Conservation (phyloP, 306 rosid genomes). For the Acacia acuminata region DNA sequence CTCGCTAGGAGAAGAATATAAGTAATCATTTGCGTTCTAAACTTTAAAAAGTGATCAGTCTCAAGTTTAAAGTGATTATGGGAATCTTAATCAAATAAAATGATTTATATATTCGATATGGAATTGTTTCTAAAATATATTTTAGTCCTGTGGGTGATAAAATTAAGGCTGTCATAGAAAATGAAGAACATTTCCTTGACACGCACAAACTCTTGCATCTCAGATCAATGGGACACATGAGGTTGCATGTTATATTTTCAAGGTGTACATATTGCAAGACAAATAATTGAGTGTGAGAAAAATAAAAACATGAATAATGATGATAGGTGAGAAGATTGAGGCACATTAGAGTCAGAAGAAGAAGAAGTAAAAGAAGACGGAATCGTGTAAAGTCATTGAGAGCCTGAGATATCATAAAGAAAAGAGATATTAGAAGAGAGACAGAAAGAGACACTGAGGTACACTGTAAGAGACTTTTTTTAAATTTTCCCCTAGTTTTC, state of each 20-base stretch:
- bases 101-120: too few species aligned
- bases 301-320: not conserved
- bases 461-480: not conserved
- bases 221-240: not conserved
- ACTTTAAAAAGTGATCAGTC: too few species aligned
- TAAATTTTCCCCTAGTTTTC: not conserved
- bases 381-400: conserved; percentile 15
- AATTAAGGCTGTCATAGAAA: not conserved
- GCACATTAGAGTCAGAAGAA: conserved; percentile 25
- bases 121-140: not conserved
- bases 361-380: conserved; percentile 30
- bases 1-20: too few species aligned
- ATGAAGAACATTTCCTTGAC: not conserved
- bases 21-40: too few species aligned
- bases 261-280: not conserved
- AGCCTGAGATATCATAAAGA: not conserved
- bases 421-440: not conserved
- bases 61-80: too few species aligned
- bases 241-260: not conserved
- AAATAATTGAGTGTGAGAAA: not conserved
- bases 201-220: not conserved
- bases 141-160: not conserved
- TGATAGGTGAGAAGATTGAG: conserved; percentile 28
- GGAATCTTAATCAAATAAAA: too few species aligned
- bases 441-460: not conserved